Evolutionary conservation across 345 rosid species (phyloP), one percentile per base, ranked within the genome.

Genomic region (Lepidium aucheri): DNA sequence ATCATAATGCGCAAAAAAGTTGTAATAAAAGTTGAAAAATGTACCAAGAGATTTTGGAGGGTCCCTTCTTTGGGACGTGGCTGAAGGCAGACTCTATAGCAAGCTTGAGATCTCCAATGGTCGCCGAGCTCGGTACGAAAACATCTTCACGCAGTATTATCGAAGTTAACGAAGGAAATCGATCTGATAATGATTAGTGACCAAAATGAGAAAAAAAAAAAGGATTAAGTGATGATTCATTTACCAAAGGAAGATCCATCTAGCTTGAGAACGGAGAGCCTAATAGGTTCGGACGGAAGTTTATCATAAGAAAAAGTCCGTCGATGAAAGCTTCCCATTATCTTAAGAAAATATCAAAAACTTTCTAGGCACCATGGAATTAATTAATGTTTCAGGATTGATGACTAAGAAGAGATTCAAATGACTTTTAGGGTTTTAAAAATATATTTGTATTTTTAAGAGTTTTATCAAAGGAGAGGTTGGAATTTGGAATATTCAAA

Each of bases 31-130:
- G n/a, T n/a, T 1, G 4, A 40, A 22, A n/a, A 20, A 50, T 8
- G 26, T 83, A 87, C 98, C 98, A 93, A 35, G 98, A 93, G 77
- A 90, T 90, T 76, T 85, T 81, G 53, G 84, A 82, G 0, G 90
- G 86, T 28, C 91, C 94, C 41, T 76, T 79, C 76, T 67, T 70
- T 1, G 90, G 96, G 66, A 85, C 67, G 74, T 84, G 78, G 72
- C 82, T 51, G 43, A 90, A 93, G 39, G 75, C 86, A 61, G 76
- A 72, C 77, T 93, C 94, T 55, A 90, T 91, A 2, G 92, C 92
- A 72, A 74, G 70, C 80, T 79, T 88, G 38, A 90, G 82, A 49
- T 90, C 98, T 44, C 75, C 79, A 34, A 93, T 40, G 1, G 87
- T 79, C 12, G 96, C 91, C n/a, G 84, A 74, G 67, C 69, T 78